Percentiles rank a stretch among this genome's conserved stretches.
Conservation (phyloP, 805 yeast species). For the Candida anglica region DNA sequence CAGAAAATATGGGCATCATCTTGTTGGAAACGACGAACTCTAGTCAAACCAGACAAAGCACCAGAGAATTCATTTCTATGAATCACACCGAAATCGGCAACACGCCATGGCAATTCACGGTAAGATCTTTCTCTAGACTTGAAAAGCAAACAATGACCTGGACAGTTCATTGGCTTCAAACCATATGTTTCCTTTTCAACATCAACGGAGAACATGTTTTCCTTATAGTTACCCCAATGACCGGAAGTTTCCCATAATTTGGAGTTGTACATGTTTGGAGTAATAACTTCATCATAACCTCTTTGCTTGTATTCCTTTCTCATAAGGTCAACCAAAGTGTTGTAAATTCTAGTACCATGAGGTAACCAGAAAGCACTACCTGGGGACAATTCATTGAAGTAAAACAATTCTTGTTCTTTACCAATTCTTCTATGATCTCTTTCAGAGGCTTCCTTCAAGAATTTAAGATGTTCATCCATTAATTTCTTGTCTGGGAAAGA, state of each 20-base stretch:
- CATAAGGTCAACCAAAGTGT: conserved; percentile 74
- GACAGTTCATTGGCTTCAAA: conserved; percentile 91
- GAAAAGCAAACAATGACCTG: conserved; percentile 91
- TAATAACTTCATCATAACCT: conserved; percentile 97
- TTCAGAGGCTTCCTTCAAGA: conserved; percentile 91
- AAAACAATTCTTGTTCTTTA: conserved; percentile 90
- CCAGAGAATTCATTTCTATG: conserved; percentile 97
- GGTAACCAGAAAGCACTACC: conserved; percentile 99
- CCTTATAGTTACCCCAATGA: conserved; percentile 97
- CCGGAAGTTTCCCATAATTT: conserved; percentile 99
- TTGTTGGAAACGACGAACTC: conserved; percentile 98
- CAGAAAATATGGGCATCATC: conserved; percentile 99
- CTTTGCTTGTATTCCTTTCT: conserved; percentile 84
- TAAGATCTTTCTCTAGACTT: conserved; percentile 91
- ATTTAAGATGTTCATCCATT: conserved; percentile 92
- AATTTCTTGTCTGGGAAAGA: conserved; percentile 97
- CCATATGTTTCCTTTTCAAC: conserved; percentile 96
- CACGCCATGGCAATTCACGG: conserved; percentile 97
- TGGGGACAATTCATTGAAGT: conserved; percentile 95
- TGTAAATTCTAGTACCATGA: conserved; percentile 97
- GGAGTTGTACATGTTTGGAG: conserved; percentile 98
- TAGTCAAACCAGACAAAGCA: conserved; percentile 84
- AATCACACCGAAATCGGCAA: conserved; percentile 95
- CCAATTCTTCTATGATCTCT: conserved; percentile 98
- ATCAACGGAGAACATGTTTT: conserved; percentile 94